Conservation (phyloP, 371 early-diverging fungal genomes). For the Parasitella parasitica region DNA sequence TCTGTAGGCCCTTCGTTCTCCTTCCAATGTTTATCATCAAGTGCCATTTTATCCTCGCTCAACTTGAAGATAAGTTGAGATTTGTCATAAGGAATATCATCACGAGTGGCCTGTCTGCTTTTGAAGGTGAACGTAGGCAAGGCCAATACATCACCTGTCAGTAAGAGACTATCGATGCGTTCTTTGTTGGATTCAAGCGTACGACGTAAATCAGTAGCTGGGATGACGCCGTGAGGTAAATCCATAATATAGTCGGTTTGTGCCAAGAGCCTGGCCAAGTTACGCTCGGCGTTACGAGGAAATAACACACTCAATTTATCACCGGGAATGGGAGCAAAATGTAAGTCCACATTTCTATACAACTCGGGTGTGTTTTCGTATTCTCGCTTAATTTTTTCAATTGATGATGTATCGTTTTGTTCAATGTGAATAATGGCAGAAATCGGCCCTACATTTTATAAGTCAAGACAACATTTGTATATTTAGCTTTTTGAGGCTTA, state of each 20-base stretch:
- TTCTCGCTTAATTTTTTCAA: constrained; percentile 21
- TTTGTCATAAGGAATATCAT: constrained; percentile 32
- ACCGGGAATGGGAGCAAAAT: constrained; percentile 28
- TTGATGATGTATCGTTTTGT: constrained; percentile 16
- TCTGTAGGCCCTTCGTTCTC: constrained; percentile 46
- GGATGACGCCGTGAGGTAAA: constrained; percentile 37
- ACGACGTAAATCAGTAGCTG: constrained; percentile 38
- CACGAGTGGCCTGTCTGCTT: constrained; percentile 4
- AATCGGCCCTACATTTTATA: constrained; percentile 34
- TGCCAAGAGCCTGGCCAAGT: constrained; percentile 46
- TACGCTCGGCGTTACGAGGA: constrained; percentile 51
- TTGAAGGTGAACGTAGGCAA: constrained; percentile 44
- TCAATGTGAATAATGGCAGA: constrained; percentile 42
- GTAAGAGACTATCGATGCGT: constrained; percentile 29
- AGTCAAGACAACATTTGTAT: background rate
- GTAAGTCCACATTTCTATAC: constrained; percentile 35
- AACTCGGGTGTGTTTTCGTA: constrained; percentile 27
- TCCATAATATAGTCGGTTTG: constrained; percentile 40
- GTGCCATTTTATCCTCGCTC: constrained; percentile 23
- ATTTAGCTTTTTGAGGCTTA: constrained; percentile 2
- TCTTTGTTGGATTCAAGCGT: constrained; percentile 41
- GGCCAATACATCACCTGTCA: constrained; percentile 41
- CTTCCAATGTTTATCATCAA: constrained; percentile 48
- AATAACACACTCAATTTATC: constrained; percentile 28
- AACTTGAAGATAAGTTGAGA: constrained; percentile 22